Conservation (phyloP, 257 asterid genomes). For the Penstemon eatonii region DNA sequence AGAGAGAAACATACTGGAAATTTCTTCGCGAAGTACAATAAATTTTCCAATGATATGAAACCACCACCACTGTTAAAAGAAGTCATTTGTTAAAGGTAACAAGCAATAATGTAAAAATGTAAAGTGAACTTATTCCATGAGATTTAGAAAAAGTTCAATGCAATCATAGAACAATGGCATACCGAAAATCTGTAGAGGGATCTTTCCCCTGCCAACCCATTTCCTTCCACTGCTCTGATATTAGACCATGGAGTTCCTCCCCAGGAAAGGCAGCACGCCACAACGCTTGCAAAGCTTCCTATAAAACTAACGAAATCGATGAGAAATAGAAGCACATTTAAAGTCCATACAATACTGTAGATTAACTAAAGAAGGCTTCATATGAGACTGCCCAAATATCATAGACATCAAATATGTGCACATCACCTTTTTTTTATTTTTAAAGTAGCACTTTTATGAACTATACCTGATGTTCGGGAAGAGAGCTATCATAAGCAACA, state of each 20-base stretch:
- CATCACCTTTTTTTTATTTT: too few relatives aligned
- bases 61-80: conserved; percentile 87
- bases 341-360: conserved; percentile 3
- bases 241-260: conserved; percentile 73
- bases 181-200: conserved; percentile 99
- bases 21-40: conserved; percentile 77
- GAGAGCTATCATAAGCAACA: conserved; percentile 73
- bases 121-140: conserved; percentile 16
- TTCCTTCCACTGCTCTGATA: conserved; percentile 99
- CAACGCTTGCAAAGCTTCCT: conserved; percentile 84
- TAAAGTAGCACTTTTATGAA: conserved; percentile 19
- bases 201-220: conserved; percentile 99
- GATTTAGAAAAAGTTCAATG: conserved; percentile 14
- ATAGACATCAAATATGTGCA: background rate
- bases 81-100: conserved; percentile 17
- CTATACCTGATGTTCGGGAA: conserved; percentile 85
- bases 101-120: conserved; percentile 5
- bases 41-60: conserved; percentile 89
- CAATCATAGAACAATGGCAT: conserved; percentile 17
- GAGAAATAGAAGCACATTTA: conserved; percentile 23
- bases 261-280: conserved; percentile 94
- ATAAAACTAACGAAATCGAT: conserved; percentile 22
- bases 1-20: conserved; percentile 69
- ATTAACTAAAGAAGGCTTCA: conserved; percentile 10
- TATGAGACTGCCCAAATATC: conserved; percentile 11